A percentile compares a stretch with the other conserved stretches of the same genome.
Evolutionary conservation across 2,329 filamentous ascomycete species (phyloP).

Genomic region (Calonectria fujianensis): DNA sequence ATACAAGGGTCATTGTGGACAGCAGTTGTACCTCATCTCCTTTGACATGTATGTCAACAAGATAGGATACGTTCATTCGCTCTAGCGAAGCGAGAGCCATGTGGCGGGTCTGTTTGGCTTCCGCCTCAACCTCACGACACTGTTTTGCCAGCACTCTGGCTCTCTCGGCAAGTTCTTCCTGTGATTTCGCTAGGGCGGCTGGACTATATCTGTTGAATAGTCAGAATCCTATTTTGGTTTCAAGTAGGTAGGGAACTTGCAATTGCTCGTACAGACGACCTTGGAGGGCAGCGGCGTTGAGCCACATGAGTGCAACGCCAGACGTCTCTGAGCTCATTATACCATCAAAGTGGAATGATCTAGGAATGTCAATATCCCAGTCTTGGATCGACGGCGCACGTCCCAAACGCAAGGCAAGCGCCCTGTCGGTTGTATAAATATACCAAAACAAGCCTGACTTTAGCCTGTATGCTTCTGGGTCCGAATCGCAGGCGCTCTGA

Average conservation of each 20-base stretch:
- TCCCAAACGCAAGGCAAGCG: conserved; percentile 75
- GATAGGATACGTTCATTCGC: conserved; percentile 61
- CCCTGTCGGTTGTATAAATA: conserved; percentile 75
- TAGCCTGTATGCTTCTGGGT: conserved; percentile 58
- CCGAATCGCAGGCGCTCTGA: conserved; percentile 58
- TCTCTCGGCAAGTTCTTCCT: conserved; percentile 62
- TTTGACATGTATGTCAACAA: conserved; percentile 66
- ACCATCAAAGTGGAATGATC: conserved; percentile 66
- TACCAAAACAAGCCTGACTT: conserved; percentile 70
- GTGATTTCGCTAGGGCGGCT: conserved; percentile 64
- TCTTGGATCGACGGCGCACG: conserved; percentile 75
- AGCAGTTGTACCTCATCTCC: conserved; percentile 69
- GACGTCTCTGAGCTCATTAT: conserved; percentile 55
- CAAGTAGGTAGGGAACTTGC: conserved; percentile 47
- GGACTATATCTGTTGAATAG: conserved; percentile 68
- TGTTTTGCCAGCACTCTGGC: conserved; percentile 63
- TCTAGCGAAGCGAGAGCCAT: conserved; percentile 61
- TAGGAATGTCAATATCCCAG: conserved; percentile 74
- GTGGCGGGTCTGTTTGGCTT: conserved; percentile 60
- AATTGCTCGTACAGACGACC: conserved; percentile 75
- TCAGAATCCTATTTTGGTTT: conserved; percentile 29
- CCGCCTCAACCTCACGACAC: conserved; percentile 61
- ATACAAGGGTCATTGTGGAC: conserved; percentile 70
- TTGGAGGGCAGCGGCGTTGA: conserved; percentile 73
- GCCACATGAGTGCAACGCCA: conserved; percentile 71